phyloP scores from a whole-genome alignment of 2,329 filamentous ascomycete genomes.

The Hyphodiscus sp. region DNA sequence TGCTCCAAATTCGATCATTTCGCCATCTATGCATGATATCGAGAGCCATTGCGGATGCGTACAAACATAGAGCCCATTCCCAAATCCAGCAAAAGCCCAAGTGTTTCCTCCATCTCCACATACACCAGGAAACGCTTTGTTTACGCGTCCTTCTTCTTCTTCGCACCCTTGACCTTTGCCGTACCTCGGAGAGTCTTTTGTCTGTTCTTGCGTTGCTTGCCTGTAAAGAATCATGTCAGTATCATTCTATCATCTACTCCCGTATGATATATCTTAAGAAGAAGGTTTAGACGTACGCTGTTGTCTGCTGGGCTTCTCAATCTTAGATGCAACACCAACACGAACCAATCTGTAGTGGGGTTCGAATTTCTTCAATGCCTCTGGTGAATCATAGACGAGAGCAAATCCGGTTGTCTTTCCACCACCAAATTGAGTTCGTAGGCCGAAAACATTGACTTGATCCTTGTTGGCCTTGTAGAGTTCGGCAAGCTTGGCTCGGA shows the following conservation, averaged over 20 bases:
- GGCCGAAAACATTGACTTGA: constrained; percentile 95
- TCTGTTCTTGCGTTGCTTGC: constrained; percentile 99
- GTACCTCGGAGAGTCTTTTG: constrained; percentile 97
- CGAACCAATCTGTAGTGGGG: constrained; percentile 95
- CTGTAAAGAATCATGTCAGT: constrained; percentile 45
- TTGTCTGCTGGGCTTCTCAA: constrained; percentile 96
- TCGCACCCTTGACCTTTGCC: constrained; percentile 94
- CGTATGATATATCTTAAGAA: not conserved
- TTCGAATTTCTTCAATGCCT: constrained; percentile 99
- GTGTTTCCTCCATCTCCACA: constrained; percentile 22
- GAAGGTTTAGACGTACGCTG: constrained; percentile 71
- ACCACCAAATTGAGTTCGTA: constrained; percentile 98
- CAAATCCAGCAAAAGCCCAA: constrained; percentile 26
- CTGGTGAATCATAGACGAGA: constrained; percentile 94
- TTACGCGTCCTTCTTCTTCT: constrained; percentile 93
- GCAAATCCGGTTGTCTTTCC: constrained; percentile 99
- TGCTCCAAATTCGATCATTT: constrained; percentile 19
- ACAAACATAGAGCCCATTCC: constrained; percentile 26
- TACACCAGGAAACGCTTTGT: constrained; percentile 31
- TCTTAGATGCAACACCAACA: constrained; percentile 86
- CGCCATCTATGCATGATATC: constrained; percentile 21
- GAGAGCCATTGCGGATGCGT: constrained; percentile 25
- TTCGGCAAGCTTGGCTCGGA: constrained; percentile 87
- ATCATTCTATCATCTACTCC: constrained; percentile 4
- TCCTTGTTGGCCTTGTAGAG: constrained; percentile 99